Conservation (phyloP, 164 flowering plant genomes). For the Berberis thunbergii region DNA sequence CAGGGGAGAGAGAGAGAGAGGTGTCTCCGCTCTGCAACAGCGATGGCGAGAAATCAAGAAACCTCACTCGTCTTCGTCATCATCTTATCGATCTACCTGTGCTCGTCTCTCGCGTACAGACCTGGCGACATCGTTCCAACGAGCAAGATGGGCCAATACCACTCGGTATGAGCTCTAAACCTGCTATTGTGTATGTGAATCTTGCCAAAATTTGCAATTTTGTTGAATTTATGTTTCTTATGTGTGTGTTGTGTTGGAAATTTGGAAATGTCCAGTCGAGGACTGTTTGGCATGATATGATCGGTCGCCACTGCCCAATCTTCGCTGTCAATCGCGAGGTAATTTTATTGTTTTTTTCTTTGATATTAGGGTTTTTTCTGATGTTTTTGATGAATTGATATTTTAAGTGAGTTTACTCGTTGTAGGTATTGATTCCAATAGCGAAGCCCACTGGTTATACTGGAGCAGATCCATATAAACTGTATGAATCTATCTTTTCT, state of each 20-base stretch:
- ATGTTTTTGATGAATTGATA: no score
- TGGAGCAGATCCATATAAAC: conserved; percentile 88
- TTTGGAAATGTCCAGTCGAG: conserved; percentile 42
- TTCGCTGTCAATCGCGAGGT: conserved; percentile 98
- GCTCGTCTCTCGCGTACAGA: conserved; percentile 44
- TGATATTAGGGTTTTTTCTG: no score
- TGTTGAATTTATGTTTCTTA: background rate
- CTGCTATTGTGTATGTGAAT: background rate
- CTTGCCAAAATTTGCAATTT: background rate
- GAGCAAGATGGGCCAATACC: conserved; percentile 96
- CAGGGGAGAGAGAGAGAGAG: no score
- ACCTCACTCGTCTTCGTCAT: no score
- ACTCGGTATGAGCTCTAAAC: conserved; percentile 41
- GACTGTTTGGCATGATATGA: conserved; percentile 84
- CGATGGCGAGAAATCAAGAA: no score
- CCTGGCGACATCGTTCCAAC: conserved; percentile 92
- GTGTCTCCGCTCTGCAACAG: no score
- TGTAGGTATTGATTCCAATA: conserved; percentile 76
- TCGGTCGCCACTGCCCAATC: conserved; percentile 85
- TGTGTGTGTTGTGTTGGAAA: conserved; percentile 1
- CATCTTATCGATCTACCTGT: no score
- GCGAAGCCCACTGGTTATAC: conserved; percentile 84
- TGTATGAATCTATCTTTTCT: conserved; percentile 33
- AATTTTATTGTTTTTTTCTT: background rate
- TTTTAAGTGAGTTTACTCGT: background rate